Evolutionary conservation across 2,329 filamentous ascomycete genomes (phyloP).

Genomic region (Botrytis medusae): DNA sequence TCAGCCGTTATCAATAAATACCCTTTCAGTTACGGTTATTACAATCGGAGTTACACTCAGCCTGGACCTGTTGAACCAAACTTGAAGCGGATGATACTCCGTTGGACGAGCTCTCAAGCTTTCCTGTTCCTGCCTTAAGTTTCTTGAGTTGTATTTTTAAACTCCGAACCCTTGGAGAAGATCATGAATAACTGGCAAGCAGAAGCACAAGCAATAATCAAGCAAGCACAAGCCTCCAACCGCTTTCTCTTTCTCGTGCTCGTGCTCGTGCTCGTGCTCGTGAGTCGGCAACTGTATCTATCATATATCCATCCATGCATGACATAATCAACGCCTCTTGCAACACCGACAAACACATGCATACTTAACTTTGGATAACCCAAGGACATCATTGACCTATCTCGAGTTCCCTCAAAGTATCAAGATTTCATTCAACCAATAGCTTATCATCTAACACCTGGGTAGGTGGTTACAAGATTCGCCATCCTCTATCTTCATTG

Average conservation of each 20-base stretch:
- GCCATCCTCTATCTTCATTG: neutral
- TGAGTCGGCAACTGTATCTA: neutral
- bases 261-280: neutral
- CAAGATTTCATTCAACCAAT: neutral
- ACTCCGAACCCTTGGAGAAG: neutral
- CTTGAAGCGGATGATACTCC: slow-evolving; percentile 7
- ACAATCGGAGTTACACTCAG: neutral
- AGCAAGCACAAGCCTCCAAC: neutral
- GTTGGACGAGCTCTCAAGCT: neutral
- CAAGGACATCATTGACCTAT: neutral
- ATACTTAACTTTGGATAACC: neutral
- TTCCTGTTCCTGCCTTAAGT: slow-evolving; percentile 1
- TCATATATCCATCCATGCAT: neutral
- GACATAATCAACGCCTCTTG: neutral
- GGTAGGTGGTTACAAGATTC: neutral
- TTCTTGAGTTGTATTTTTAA: neutral
- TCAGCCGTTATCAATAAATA: neutral
- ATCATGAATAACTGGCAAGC: neutral
- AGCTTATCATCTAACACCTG: neutral
- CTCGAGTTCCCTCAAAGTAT: neutral
- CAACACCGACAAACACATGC: neutral
- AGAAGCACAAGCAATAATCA: too few relatives aligned
- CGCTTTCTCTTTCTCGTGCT: neutral
- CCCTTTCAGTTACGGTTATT: neutral
- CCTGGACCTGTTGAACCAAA: neutral